phyloP scores from a whole-genome alignment of 768 basidiomycete genomes.

The Lentinula sp. region DNA sequence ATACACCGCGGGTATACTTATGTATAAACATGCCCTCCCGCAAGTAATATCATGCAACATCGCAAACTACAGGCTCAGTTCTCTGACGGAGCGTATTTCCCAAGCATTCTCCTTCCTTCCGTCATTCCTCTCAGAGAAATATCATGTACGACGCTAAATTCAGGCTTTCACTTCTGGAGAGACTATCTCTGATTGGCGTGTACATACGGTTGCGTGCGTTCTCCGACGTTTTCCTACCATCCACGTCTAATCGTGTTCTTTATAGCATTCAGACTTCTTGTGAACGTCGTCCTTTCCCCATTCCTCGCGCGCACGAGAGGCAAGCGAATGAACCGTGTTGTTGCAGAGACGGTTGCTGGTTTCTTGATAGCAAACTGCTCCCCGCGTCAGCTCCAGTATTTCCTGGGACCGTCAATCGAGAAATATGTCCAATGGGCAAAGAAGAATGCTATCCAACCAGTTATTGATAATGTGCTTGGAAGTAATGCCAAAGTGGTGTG shows the following conservation, averaged over 20 bases:
- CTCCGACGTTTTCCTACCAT: neutral
- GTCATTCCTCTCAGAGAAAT: neutral
- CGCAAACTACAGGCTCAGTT: no score
- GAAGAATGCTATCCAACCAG: slow-evolving; percentile 9
- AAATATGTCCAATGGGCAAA: slow-evolving; percentile 16
- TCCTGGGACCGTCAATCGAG: neutral
- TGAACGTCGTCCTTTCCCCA: neutral
- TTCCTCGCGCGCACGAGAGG: neutral
- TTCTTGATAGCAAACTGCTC: neutral
- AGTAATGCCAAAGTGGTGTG: slow-evolving; percentile 21
- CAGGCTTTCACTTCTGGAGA: neutral
- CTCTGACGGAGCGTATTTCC: no score
- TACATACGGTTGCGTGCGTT: neutral
- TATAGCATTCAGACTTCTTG: neutral
- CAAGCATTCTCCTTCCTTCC: no score
- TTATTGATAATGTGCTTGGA: slow-evolving; percentile 19
- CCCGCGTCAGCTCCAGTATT: neutral
- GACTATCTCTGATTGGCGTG: neutral
- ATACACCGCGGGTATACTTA: no score
- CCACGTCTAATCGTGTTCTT: no score
- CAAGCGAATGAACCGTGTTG: neutral
- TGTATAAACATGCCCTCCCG: no score
- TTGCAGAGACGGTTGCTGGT: neutral
- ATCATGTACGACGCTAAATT: neutral
- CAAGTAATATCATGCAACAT: no score